Conservation (phyloP, 1,284 basidiomycete species). For the Ceratobasidium sp. region DNA sequence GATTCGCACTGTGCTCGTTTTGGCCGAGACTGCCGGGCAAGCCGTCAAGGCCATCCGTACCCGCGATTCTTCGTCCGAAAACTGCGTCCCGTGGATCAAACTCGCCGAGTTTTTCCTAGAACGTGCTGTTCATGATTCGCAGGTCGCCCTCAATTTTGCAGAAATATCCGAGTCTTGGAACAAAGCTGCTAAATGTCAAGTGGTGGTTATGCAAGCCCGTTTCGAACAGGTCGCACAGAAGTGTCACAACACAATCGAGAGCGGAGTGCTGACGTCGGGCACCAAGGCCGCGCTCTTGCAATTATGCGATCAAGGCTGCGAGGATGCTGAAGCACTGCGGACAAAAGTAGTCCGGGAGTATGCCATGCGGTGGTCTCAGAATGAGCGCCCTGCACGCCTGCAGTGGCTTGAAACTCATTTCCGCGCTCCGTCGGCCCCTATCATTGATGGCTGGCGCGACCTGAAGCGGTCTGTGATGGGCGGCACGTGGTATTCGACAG, state of each 20-base stretch:
- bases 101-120: constrained; percentile 61
- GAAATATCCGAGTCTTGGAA: constrained; percentile 57
- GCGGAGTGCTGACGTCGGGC: constrained; percentile 15
- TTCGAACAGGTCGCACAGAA: constrained; percentile 54
- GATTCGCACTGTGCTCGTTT: constrained; percentile 57
- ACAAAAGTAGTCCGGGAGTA: constrained; percentile 52
- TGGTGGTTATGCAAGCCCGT: constrained; percentile 59
- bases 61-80: neutral
- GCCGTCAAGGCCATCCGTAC: constrained; percentile 13
- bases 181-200: constrained; percentile 58
- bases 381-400: neutral
- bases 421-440: neutral
- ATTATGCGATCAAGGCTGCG: constrained; percentile 15
- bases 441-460: constrained; percentile 27
- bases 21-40: neutral
- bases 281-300: neutral
- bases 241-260: constrained; percentile 41
- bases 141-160: constrained; percentile 59
- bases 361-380: constrained; percentile 2
- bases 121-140: constrained; percentile 61
- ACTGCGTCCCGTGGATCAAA: neutral
- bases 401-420: constrained; percentile 30
- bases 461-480: constrained; percentile 52
- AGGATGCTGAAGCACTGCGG: constrained; percentile 38
- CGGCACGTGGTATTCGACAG: constrained; percentile 60